phyloP scores from a whole-genome alignment of 1,284 basidiomycete species.

The Inonotus obliquus region DNA sequence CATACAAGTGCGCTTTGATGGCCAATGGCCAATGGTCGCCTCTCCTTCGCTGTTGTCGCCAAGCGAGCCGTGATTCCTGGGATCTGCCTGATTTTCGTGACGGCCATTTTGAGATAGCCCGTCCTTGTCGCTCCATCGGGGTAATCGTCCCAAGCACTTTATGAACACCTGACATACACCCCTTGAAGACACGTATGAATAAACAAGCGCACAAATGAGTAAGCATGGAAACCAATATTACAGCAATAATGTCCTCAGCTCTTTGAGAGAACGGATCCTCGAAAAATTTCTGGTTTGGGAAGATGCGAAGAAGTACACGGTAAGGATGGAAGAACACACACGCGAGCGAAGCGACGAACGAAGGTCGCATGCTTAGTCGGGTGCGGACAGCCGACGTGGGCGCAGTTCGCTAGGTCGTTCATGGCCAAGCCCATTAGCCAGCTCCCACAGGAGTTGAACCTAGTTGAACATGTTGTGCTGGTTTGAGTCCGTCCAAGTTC shows the following conservation, averaged over 20 bases:
- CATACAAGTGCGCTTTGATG: background rate
- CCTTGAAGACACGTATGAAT: background rate
- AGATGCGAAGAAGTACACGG: background rate
- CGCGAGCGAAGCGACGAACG: background rate
- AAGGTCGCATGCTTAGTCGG: background rate
- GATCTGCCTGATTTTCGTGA: background rate
- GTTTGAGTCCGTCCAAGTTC: background rate
- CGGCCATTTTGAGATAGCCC: background rate
- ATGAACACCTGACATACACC: background rate
- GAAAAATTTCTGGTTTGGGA: background rate
- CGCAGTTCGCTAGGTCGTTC: too few species aligned
- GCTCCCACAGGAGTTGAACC: too few species aligned
- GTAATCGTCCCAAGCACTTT: too few species aligned
- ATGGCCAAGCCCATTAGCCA: too few species aligned
- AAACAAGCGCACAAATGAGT: background rate
- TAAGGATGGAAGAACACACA: background rate
- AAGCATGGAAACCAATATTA: background rate
- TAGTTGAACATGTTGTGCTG: too few species aligned
- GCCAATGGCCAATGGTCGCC: slow-evolving; percentile 1
- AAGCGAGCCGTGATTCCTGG: background rate
- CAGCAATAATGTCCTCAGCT: background rate
- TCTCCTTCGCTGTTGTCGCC: background rate
- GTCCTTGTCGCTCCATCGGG: background rate
- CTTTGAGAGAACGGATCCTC: too few species aligned
- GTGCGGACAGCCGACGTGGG: background rate